Evolutionary conservation across 2,329 filamentous ascomycete genomes (phyloP).

Genomic region (Fusarium praegraminearum): DNA sequence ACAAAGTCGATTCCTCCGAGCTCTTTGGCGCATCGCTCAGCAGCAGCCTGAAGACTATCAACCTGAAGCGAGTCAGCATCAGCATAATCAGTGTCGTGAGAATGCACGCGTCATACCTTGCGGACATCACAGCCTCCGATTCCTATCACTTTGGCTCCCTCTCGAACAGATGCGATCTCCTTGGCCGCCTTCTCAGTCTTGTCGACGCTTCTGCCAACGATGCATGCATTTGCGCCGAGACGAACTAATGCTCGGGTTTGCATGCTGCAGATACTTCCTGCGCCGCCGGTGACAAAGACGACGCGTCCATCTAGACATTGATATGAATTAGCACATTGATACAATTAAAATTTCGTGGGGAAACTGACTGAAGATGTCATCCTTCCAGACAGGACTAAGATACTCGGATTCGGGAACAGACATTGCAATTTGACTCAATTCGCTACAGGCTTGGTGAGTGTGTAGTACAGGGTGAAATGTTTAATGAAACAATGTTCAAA

Average conservation of each 20-base stretch:
- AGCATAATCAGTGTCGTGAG: neutral
- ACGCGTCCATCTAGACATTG: constrained; percentile 79
- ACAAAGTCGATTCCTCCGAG: constrained; percentile 92
- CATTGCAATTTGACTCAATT: constrained; percentile 61
- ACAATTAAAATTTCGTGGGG: neutral
- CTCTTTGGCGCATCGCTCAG: constrained; percentile 82
- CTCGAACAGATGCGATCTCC: constrained; percentile 83
- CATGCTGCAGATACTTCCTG: constrained; percentile 92
- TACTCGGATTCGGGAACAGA: constrained; percentile 78
- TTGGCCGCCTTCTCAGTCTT: constrained; percentile 86
- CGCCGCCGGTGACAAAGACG: constrained; percentile 94
- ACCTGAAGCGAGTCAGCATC: constrained; percentile 37
- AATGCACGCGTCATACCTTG: constrained; percentile 59
- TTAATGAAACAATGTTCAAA: neutral
- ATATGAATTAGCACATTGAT: constrained; percentile 5
- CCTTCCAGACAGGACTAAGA: constrained; percentile 84
- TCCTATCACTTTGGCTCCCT: constrained; percentile 86
- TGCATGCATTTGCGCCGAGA: constrained; percentile 92
- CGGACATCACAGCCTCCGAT: constrained; percentile 86
- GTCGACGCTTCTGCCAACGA: constrained; percentile 87
- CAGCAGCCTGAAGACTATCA: constrained; percentile 68
- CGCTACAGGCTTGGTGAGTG: neutral
- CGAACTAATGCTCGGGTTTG: constrained; percentile 93
- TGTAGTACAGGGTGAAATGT: neutral
- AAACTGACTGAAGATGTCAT: constrained; percentile 83